Percentiles rank a stretch among this genome's conserved stretches.
These are phyloP conservation scores for Alternaria hordeiaustralica DNA, from an alignment of 2,329 filamentous ascomycete species.

Conservation along the genomic window DNA sequence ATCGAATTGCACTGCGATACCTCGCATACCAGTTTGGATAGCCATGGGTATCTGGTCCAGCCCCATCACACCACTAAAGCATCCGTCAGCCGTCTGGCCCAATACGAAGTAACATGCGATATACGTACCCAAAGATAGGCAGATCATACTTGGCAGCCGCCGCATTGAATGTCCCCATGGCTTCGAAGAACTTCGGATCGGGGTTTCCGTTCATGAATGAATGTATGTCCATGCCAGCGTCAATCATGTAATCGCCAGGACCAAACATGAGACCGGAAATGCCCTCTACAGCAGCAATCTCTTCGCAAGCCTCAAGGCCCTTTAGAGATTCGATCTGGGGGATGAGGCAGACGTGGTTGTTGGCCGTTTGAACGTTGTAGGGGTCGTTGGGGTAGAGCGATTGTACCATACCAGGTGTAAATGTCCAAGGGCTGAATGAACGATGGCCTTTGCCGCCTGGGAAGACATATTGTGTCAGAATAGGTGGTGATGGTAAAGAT, in stretches of 20 bases:
- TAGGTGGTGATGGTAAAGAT: neutral
- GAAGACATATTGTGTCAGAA: neutral
- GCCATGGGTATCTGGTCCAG: slow-evolving; percentile 28
- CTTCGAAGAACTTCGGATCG: slow-evolving; percentile 24
- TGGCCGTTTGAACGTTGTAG: slow-evolving; percentile 32
- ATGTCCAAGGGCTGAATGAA: slow-evolving; percentile 36
- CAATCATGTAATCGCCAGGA: slow-evolving; percentile 33
- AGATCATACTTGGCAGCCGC: slow-evolving; percentile 30
- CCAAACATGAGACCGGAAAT: slow-evolving; percentile 36
- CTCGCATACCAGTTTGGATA: slow-evolving; percentile 26
- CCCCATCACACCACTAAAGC: slow-evolving; percentile 22
- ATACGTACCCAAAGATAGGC: slow-evolving; percentile 28
- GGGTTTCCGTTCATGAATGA: slow-evolving; percentile 21
- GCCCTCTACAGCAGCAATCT: slow-evolving; percentile 36
- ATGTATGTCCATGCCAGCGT: slow-evolving; percentile 28
- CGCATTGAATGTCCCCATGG: slow-evolving; percentile 27
- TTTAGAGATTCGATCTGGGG: slow-evolving; percentile 36
- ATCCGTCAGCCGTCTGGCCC: slow-evolving; percentile 1
- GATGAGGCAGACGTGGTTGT: slow-evolving; percentile 36
- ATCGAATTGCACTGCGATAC: slow-evolving; percentile 34
- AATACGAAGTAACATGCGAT: neutral
- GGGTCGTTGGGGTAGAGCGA: slow-evolving; percentile 31
- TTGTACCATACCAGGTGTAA: slow-evolving; percentile 25
- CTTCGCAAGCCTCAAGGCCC: slow-evolving; percentile 33
- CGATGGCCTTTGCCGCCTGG: slow-evolving; percentile 23